Percentiles rank a stretch among this genome's conserved stretches.
phyloP scores from a whole-genome alignment of 108 stramenopile species.

The Hondaea fermentalgiana region DNA sequence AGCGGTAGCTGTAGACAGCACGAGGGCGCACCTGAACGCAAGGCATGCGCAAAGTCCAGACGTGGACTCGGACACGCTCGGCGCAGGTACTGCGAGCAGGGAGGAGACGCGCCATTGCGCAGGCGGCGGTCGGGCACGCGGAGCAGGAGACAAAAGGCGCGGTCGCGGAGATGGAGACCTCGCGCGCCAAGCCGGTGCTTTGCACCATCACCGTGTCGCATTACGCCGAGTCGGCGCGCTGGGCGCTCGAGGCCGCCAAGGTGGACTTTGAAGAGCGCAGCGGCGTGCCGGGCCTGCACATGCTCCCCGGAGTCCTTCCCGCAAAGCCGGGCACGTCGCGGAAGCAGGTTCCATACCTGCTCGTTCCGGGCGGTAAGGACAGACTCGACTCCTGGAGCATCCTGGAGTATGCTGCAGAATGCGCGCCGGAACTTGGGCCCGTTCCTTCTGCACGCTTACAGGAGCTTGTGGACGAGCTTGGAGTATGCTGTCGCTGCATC shows the following conservation, averaged over 20 bases:
- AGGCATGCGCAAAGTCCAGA: too few relatives aligned
- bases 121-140: too few relatives aligned
- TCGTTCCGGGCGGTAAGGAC: not conserved
- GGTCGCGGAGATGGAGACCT: not conserved
- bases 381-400: not conserved
- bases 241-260: not conserved
- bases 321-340: not conserved
- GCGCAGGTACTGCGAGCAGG: too few relatives aligned
- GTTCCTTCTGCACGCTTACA: not conserved
- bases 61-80: too few relatives aligned
- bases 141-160: too few relatives aligned
- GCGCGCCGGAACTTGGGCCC: not conserved
- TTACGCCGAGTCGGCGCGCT: not conserved
- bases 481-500: not conserved
- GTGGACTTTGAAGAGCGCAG: not conserved
- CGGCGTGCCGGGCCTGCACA: not conserved
- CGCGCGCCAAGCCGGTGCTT: not conserved
- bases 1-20: too few relatives aligned
- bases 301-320: not conserved
- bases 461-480: not conserved
- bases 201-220: slow-evolving; percentile 10
- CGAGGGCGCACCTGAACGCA: too few relatives aligned
- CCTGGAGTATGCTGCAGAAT: not conserved
- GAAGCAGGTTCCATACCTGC: not conserved
- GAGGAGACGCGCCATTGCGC: too few relatives aligned